Base-by-base conservation (phyloP, 768 basidiomycete species). In the Crepidotus variabilis region DNA sequence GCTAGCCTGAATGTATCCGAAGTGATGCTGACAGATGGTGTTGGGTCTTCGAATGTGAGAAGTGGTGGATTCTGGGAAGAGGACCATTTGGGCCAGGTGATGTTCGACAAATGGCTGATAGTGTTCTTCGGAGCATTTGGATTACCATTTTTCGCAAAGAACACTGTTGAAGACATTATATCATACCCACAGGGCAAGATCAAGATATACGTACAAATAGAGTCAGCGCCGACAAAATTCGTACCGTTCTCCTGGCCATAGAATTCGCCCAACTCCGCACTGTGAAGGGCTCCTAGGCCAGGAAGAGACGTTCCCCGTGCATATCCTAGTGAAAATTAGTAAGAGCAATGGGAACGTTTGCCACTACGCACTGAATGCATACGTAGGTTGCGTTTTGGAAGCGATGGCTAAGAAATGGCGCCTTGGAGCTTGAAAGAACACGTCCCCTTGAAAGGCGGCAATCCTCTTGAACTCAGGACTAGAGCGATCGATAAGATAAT, bases 401-500 rank as follows among this genome's bases (percentile, higher is more conserved):
- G 67, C 67, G 2, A 63, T 52, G n/a, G 70, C 48, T 18, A 76
- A 60, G 56, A 74, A 67, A 58, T 69, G 72, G 13, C 76, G 67
- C 6, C 75, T 70, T 18, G 69, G 69, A 7, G 67, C 71, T 48
- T 74, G 68, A 63, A 74, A 76, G 10, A 62, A 43, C 9, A 68
- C 43, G 55, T 79, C 78, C 0, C 76, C 76, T 51, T 69, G 69
- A 13, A 77, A 55, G 0, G 75, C 72, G 0, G 75, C 66, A 9
- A 77, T 59, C 2, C 78, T 69, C 56, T 77, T 78, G 63, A 66
- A 77, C 60, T 78, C 54, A 3, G 76, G 75, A 1, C 74, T 74
- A 28, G 8, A 6, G 34, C 35, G 43, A 43, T 7, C 33, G 24
- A 21, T 20, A n/a, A 43, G 20, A n/a, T 7, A 6, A 10, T n/a